A percentile compares a stretch with the other conserved stretches of the same genome.
Evolutionary conservation across 2,329 filamentous ascomycete species (phyloP).

Genomic region (Sclerotinia trifoliorum): DNA sequence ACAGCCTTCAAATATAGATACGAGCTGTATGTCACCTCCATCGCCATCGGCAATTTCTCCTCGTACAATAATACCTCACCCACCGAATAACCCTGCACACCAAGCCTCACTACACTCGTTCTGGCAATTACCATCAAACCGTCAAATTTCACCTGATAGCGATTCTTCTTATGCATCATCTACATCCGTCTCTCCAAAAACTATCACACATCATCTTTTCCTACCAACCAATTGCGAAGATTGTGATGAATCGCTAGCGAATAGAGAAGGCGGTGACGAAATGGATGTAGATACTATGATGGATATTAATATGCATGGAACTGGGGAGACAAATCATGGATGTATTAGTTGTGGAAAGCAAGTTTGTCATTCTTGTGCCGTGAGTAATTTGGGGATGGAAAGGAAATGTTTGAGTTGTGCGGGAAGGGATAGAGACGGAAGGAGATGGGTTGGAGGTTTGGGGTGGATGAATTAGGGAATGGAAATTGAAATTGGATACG

Average conservation of each 20-base stretch:
- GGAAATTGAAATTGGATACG: neutral
- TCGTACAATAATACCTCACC: constrained; percentile 25
- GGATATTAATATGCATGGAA: constrained; percentile 41
- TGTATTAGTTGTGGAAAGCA: constrained; percentile 54
- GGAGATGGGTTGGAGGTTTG: constrained; percentile 30
- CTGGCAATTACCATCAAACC: constrained; percentile 51
- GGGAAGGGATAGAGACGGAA: constrained; percentile 23
- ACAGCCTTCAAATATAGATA: constrained; percentile 39
- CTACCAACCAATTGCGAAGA: constrained; percentile 52
- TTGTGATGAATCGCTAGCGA: constrained; percentile 45
- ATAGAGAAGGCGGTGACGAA: constrained; percentile 34
- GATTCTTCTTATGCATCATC: constrained; percentile 35
- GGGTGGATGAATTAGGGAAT: constrained; percentile 27
- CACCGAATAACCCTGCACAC: constrained; percentile 28
- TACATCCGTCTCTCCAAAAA: constrained; percentile 19
- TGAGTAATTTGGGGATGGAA: constrained; percentile 56
- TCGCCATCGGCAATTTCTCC: constrained; percentile 28
- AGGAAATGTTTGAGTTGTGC: constrained; percentile 55
- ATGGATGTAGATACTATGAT: constrained; percentile 46
- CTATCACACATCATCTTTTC: constrained; percentile 27
- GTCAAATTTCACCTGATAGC: constrained; percentile 40
- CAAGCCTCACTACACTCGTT: constrained; percentile 60
- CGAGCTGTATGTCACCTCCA: constrained; percentile 24
- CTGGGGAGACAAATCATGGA: constrained; percentile 35
- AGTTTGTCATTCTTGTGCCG: constrained; percentile 59